Percentiles rank a stretch among this genome's conserved stretches.
Evolutionary conservation across 164 flowering plant genomes (phyloP).

Genomic region (Berberis thunbergii): DNA sequence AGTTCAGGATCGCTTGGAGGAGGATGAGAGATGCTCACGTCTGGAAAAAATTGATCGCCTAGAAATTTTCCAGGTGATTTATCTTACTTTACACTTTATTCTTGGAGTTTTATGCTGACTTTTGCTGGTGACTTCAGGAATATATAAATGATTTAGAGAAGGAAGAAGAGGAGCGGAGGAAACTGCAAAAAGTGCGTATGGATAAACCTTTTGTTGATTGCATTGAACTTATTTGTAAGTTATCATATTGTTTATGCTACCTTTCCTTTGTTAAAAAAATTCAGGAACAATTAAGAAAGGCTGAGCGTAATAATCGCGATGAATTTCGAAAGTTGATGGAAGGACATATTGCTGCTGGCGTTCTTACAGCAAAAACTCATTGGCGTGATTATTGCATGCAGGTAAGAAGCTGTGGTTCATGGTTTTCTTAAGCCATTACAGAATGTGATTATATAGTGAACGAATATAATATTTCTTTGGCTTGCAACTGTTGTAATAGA

Average conservation of each 20-base stretch:
- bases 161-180: slow-evolving; percentile 93
- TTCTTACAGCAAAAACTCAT: slow-evolving; percentile 67
- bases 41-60: slow-evolving; percentile 89
- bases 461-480: neutral
- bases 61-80: slow-evolving; percentile 65
- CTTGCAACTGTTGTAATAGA: neutral
- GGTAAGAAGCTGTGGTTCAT: slow-evolving; percentile 26
- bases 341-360: slow-evolving; percentile 69
- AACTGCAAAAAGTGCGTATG: slow-evolving; percentile 61
- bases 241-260: neutral
- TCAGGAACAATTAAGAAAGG: slow-evolving; percentile 73
- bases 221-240: neutral
- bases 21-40: slow-evolving; percentile 82
- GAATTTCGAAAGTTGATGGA: slow-evolving; percentile 85
- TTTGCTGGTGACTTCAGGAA: slow-evolving; percentile 41
- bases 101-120: slow-evolving; percentile 8
- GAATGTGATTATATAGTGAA: neutral
- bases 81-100: neutral
- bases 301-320: slow-evolving; percentile 94
- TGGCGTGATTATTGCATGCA: slow-evolving; percentile 89
- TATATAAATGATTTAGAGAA: slow-evolving; percentile 82
- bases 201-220: neutral
- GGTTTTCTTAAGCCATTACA: neutral
- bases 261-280: slow-evolving; percentile 1
- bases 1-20: slow-evolving; percentile 87